Evolutionary conservation across 2,329 filamentous ascomycete species (phyloP).

Genomic region (Sclerotinia nivalis): DNA sequence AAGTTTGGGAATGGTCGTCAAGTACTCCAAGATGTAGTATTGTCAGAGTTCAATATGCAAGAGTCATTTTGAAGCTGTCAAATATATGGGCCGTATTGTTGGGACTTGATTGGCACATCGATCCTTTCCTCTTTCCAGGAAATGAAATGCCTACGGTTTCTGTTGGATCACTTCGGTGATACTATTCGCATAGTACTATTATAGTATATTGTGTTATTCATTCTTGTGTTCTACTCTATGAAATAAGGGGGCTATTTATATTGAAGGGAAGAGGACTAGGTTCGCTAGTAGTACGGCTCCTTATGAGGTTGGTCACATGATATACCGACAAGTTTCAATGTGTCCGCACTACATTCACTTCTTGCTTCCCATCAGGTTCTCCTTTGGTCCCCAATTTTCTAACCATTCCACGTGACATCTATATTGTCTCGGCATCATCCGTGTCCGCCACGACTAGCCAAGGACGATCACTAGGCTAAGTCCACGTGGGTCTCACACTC

Average conservation of each 20-base stretch:
- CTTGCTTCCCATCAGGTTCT: not conserved
- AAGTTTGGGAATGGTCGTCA: not conserved
- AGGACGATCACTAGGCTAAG: not conserved
- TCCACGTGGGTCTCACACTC: slow-evolving; percentile 1
- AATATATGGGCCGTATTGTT: not conserved
- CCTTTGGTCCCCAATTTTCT: not conserved
- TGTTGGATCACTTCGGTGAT: too few species aligned
- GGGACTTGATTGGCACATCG: slow-evolving; percentile 1
- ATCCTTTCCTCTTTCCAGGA: not conserved
- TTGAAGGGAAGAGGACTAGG: too few species aligned
- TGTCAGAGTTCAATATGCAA: not conserved
- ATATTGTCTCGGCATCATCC: too few species aligned
- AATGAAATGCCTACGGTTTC: not conserved
- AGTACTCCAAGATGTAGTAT: not conserved
- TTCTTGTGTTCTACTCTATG: too few species aligned
- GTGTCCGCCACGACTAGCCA: too few species aligned
- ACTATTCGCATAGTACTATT: too few species aligned
- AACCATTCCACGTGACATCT: not conserved
- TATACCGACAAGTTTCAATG: too few species aligned
- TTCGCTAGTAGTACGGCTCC: too few species aligned
- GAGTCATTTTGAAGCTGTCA: not conserved
- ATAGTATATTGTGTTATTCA: too few species aligned
- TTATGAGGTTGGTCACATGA: too few species aligned
- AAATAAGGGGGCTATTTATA: too few species aligned
- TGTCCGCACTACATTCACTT: not conserved